Conservation (phyloP, 306 rosid species). For the Ammopiptanthus mongolicus region DNA sequence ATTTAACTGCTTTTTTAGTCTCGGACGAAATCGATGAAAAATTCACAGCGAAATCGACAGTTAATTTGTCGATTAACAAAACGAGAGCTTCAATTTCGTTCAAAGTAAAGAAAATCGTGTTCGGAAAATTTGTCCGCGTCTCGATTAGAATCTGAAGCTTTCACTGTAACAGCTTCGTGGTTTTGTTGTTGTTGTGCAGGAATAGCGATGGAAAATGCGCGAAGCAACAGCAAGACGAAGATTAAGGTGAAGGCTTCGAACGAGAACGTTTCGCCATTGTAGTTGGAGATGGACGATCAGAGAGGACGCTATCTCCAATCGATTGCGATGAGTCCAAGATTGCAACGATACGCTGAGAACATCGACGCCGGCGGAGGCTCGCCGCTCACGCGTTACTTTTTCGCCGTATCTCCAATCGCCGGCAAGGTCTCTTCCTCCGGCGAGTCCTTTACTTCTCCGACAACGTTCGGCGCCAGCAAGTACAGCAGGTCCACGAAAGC, state of each 20-base stretch:
- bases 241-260: constrained; percentile 15
- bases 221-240: constrained; percentile 19
- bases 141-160: neutral
- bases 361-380: constrained; percentile 30
- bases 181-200: constrained; percentile 27
- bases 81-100: neutral
- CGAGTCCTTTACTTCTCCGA: constrained; percentile 30
- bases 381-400: constrained; percentile 41
- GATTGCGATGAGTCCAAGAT: constrained; percentile 29
- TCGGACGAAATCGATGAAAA: neutral
- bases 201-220: constrained; percentile 29
- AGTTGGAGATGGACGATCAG: constrained; percentile 25
- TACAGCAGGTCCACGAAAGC: constrained; percentile 13
- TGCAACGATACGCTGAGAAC: constrained; percentile 41
- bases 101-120: neutral
- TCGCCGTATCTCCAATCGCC: constrained; percentile 38
- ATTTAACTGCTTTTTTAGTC: neutral
- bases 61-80: too few species aligned
- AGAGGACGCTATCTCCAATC: constrained; percentile 34
- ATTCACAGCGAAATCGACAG: neutral
- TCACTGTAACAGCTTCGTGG: neutral
- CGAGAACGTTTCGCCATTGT: constrained; percentile 37
- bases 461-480: constrained; percentile 24
- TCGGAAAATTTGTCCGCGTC: too few species aligned
- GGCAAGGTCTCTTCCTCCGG: constrained; percentile 13